Evolutionary conservation across 306 rosid species (phyloP).

Genomic region (Dalbergia cultrata): DNA sequence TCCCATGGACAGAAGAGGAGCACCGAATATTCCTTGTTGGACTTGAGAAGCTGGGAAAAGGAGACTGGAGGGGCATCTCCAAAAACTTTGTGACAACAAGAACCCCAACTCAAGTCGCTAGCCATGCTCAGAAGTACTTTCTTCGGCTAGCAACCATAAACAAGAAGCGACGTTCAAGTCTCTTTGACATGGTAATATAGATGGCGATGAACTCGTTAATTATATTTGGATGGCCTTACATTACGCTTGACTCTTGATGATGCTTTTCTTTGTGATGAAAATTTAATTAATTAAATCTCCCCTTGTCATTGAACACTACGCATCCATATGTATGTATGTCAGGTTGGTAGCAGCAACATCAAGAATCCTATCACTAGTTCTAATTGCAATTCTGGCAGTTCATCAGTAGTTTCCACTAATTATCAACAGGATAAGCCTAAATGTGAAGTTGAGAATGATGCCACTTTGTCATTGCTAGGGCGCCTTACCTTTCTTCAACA

Average conservation of each 20-base stretch:
- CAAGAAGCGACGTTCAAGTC: constrained; percentile 87
- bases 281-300: not conserved
- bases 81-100: constrained; percentile 78
- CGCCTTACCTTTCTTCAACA: constrained; percentile 33
- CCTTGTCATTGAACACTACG: not conserved
- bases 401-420: no score
- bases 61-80: constrained; percentile 96
- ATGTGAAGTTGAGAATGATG: constrained; percentile 41
- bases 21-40: constrained; percentile 83
- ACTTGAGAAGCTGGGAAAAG: constrained; percentile 86
- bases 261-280: not conserved
- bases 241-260: not conserved
- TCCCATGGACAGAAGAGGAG: constrained; percentile 96
- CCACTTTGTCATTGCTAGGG: constrained; percentile 49
- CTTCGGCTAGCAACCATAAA: constrained; percentile 63
- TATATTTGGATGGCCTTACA: not conserved
- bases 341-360: constrained; percentile 63
- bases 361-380: constrained; percentile 14
- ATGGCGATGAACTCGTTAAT: not conserved
- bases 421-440: constrained; percentile 26
- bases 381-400: constrained; percentile 23
- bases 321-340: not conserved
- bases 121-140: constrained; percentile 95
- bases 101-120: constrained; percentile 97
- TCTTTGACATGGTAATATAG: constrained; percentile 72